Base-by-base conservation (phyloP, 2,329 filamentous ascomycete genomes). In the Cladosporium phlei region DNA sequence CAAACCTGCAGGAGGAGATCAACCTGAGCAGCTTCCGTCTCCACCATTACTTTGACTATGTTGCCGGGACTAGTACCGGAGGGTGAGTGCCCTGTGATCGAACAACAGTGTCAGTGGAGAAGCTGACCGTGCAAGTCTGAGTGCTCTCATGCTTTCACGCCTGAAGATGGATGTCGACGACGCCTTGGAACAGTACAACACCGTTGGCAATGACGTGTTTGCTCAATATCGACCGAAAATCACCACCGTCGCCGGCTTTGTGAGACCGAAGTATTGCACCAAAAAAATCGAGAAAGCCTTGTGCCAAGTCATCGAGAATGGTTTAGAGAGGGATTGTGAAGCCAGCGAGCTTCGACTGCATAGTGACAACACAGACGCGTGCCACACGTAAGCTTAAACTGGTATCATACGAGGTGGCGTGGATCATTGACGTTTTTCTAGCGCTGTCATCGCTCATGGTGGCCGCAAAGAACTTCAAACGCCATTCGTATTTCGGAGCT, bases 1-100 rank as follows among this genome's bases (percentile, higher is more conserved):
- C n/a, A n/a, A n/a, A n/a, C n/a, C n/a, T n/a, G n/a, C n/a, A n/a
- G n/a, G n/a, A n/a, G n/a, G n/a, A n/a, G n/a, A n/a, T n/a, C n/a
- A n/a, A n/a, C n/a, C n/a, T n/a, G n/a, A n/a, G n/a, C n/a, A n/a
- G n/a, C n/a, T n/a, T n/a, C n/a, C n/a, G n/a, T n/a, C n/a, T n/a
- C n/a, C 35, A 38, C 11, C 35, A 38, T 27, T 38, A 38, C 11
- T 38, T 38, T 9, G 35, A 38, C 10, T 38, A 24, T n/a, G 35
- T 38, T 4, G 35, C n/a, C 5, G 35, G 35, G 5, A 38, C 35
- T 2, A 38, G 35, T 10, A 38, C 35, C 8, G 35, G 35, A 6
- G 35, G 35, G 35, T 38, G 16, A 16, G 35, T 21, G 20, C 16
- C 19, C 12, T n/a, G n/a, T n/a, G n/a, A n/a, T n/a, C n/a, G n/a